Conservation (phyloP, 1,139 yeast genomes). For the Pichia cactophila region DNA sequence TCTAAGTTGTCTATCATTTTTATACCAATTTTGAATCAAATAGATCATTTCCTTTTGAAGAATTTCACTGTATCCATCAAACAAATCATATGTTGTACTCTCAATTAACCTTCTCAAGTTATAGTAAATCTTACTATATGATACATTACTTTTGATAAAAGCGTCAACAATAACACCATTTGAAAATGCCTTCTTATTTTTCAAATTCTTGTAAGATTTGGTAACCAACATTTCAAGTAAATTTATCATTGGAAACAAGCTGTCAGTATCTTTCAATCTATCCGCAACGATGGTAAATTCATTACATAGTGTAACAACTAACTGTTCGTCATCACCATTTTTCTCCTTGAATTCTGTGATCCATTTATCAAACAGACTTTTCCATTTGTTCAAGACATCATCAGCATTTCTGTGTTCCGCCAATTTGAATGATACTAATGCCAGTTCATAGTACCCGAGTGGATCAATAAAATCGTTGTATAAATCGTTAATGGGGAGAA, state of each 20-base stretch:
- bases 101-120: slow-evolving; percentile 63
- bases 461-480: slow-evolving; percentile 87
- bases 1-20: slow-evolving; percentile 52
- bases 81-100: slow-evolving; percentile 44
- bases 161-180: slow-evolving; percentile 58
- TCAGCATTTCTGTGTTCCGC: slow-evolving; percentile 75
- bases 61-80: slow-evolving; percentile 36
- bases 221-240: slow-evolving; percentile 46
- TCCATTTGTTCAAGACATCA: slow-evolving; percentile 68
- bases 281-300: slow-evolving; percentile 35
- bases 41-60: slow-evolving; percentile 45
- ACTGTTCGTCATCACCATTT: slow-evolving; percentile 29
- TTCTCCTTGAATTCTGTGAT: slow-evolving; percentile 28
- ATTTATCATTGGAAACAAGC: slow-evolving; percentile 74
- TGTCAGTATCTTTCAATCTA: slow-evolving; percentile 43
- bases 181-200: slow-evolving; percentile 26
- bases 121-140: slow-evolving; percentile 62
- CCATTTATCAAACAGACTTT: slow-evolving; percentile 44
- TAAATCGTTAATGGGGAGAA: slow-evolving; percentile 66
- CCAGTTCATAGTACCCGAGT: slow-evolving; percentile 76
- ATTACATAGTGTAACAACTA: slow-evolving; percentile 34
- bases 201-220: slow-evolving; percentile 31
- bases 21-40: slow-evolving; percentile 60
- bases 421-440: slow-evolving; percentile 68
- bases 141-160: slow-evolving; percentile 68